Evolutionary conservation across 2,329 filamentous ascomycete genomes (phyloP), one percentile per base, ranked within the genome.

Genomic region (Malbranchea cinnamomea): DNA sequence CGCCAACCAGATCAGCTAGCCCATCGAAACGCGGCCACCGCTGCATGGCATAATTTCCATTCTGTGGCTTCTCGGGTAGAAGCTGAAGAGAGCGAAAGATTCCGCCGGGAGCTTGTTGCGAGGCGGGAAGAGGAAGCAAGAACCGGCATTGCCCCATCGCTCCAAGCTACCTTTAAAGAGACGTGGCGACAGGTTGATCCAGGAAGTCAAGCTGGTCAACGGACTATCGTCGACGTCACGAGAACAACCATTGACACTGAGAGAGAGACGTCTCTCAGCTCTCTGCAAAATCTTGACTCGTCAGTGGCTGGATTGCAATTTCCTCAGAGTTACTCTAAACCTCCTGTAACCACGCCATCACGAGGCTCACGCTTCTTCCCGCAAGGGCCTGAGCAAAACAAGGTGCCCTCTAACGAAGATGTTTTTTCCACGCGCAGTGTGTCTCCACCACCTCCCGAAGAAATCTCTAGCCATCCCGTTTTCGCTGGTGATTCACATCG

Each of bases 401-500:
- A 46, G 44, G 52, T 41, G 36, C 44, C 47, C 22, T 33, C 41
- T 17, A 41, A 38, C 33, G 45, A 49, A 28, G 50, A 54, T 30
- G 32, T 34, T 28, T 50, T 48, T 32, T 48, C 47, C 36, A 41
- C 48, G 34, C 51, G 49, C 32, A 57, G 52, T 34, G 54, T 54
- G 17, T 65, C 62, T 14, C 62, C 70, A 17, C 68, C 68, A 19
- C 71, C 71, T 5, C 71, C 71, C 4, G 71, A 75, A 40, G 58
- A 61, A 33, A 41, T 54, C 42, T 64, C 64, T 4, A 60, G 59
- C 30, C 58, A 75, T 43, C 71, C 71, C 10, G 71, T 61, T 3
- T 68, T 67, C 41, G 59, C 56, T 32, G 61, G 65, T 21, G 57
- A 65, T 37, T 50, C 48, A 8, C 50, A 49, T 17, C 60, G 62